Percentiles rank a stretch among this genome's conserved stretches.
Conservation (phyloP, 1,139 yeast genomes). For the Yamadazyma taylorii region DNA sequence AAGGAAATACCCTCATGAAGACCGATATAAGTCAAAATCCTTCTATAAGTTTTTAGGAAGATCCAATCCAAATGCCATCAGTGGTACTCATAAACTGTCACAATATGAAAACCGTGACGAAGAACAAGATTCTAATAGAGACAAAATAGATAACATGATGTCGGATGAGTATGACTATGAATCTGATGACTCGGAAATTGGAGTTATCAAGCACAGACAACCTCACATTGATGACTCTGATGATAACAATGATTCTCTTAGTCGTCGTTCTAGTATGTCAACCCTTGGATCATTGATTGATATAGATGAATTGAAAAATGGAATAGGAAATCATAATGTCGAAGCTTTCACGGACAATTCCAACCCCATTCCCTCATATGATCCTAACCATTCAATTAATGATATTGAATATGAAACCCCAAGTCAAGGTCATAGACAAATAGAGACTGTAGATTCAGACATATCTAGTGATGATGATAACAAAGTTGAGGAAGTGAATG, state of each 20-base stretch:
- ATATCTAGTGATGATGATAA: not conserved
- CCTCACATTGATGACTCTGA: slow-evolving; percentile 10
- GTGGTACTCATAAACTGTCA: not conserved
- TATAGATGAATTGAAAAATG: slow-evolving; percentile 4
- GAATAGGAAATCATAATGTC: not conserved
- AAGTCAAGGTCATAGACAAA: no score
- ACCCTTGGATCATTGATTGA: slow-evolving; percentile 8
- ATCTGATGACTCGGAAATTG: slow-evolving; percentile 10
- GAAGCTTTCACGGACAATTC: no score
- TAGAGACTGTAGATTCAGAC: no score
- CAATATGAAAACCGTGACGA: not conserved
- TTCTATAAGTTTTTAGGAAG: slow-evolving; percentile 26
- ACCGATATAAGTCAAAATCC: slow-evolving; percentile 38
- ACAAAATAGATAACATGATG: not conserved
- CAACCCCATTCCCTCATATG: no score
- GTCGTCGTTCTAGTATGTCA: slow-evolving; percentile 3
- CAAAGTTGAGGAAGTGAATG: slow-evolving; percentile 4
- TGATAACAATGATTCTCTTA: not conserved
- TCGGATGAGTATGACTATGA: slow-evolving; percentile 9
- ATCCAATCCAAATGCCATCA: slow-evolving; percentile 7
- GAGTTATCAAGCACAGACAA: slow-evolving; percentile 3
- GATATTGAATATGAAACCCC: no score
- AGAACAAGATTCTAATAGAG: not conserved
- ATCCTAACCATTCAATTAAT: no score
- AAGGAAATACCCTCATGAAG: slow-evolving; percentile 38